Evolutionary conservation across 2,329 filamentous ascomycete species (phyloP).

Genomic region (Colletotrichum endophyticum): DNA sequence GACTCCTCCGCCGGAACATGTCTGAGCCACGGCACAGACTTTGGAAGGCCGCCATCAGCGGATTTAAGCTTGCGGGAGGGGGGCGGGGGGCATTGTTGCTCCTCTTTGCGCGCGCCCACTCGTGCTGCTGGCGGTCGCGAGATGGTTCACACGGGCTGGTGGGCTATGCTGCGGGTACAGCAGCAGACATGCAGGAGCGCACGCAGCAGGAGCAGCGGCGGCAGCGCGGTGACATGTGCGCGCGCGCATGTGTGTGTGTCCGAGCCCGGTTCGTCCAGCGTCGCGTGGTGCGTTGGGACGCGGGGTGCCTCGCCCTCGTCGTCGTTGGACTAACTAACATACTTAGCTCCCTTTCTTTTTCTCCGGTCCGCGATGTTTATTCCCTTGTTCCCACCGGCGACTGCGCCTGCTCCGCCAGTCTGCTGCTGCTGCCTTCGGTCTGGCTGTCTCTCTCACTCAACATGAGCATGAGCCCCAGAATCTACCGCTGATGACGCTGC

Average conservation of each 20-base stretch:
- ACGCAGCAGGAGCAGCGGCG: neutral
- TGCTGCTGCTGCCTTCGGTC: neutral
- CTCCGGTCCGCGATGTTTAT: neutral
- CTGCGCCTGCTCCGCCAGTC: neutral
- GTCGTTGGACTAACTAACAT: neutral
- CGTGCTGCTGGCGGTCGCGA: neutral
- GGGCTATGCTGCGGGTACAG: neutral
- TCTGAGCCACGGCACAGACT: neutral
- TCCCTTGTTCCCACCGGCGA: neutral
- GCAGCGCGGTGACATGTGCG: neutral
- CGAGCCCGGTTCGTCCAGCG: neutral
- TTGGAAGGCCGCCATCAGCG: neutral
- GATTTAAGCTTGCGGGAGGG: neutral
- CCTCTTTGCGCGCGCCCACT: neutral
- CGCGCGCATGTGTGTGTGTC: neutral
- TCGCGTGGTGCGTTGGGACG: neutral
- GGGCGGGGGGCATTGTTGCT: neutral
- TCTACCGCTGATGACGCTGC: neutral
- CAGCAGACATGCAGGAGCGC: neutral
- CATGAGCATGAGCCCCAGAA: neutral
- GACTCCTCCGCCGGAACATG: neutral
- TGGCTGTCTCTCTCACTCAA: neutral
- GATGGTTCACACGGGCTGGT: neutral
- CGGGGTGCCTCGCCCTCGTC: neutral
- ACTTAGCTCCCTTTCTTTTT: neutral